Base-by-base conservation (phyloP, 2,329 filamentous ascomycete genomes). In the Scleromitrula shiraiana region DNA sequence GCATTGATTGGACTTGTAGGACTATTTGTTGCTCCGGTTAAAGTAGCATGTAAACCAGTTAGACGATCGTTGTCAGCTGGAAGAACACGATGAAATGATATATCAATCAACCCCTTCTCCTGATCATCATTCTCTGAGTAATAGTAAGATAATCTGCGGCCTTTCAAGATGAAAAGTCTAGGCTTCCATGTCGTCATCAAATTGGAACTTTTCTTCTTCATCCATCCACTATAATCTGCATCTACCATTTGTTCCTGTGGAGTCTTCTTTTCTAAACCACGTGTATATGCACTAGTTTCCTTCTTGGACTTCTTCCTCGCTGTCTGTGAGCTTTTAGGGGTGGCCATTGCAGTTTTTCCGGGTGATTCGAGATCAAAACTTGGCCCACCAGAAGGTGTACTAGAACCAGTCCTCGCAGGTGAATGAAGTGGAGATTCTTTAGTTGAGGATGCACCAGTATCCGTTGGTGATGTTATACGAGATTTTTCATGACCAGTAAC, bases 181-280 rank as follows among this genome's bases (percentile, higher is more conserved):
- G 90, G 86, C 63, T 97, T 98, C 93, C 93, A 98, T 2, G 90
- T 95, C 2, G 89, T 89, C 83, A 98, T 95, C 27, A 97, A 73
- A 61, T 91, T 93, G 1, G 88, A 91, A 51, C 88, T 95, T 68
- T 94, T 90, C 76, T 98, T 98, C 74, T 93, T 97, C 93, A 98
- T 98, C 93, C 93, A 98, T 1, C 93, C 93, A 60, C 84, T 91
- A 65, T 95, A 97, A 62, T 98, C 91, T 47, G 88, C 91, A 52
- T 80, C 82, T 53, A 81, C 71, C 67, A 95, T 93, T 52, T 91
- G 89, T 63, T 95, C 88, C 47, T 81, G 74, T 0, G 93, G 93
- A 0, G 78, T 70, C 51, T 91, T 85, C 66, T 90, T 89, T 58
- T 86, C 77, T 33, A 97, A 70, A 0, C 93, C 93, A 24, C 87